phyloP scores from a whole-genome alignment of 2,329 filamentous ascomycete species.

The Colletotrichum limetticola region DNA sequence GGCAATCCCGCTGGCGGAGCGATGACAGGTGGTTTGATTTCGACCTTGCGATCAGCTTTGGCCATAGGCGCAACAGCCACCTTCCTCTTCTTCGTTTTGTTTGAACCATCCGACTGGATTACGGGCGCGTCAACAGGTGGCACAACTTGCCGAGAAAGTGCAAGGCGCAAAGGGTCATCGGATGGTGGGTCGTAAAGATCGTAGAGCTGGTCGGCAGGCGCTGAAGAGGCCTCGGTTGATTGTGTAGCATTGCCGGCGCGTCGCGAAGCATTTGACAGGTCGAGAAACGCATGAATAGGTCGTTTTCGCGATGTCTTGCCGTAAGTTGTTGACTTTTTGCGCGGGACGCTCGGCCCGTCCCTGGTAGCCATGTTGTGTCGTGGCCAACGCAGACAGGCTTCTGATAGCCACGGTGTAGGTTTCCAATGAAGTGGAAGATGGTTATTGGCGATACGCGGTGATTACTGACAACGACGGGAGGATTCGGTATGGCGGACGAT shows the following conservation, averaged over 20 bases:
- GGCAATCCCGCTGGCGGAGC: neutral
- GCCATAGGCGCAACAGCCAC: neutral
- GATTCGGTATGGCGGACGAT: neutral
- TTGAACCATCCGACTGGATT: slow-evolving; percentile 3
- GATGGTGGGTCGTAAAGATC: slow-evolving; percentile 23
- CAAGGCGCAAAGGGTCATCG: slow-evolving; percentile 6
- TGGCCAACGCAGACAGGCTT: neutral
- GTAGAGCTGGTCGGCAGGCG: neutral
- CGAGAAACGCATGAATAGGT: slow-evolving; percentile 31
- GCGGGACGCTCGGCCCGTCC: slow-evolving; percentile 25
- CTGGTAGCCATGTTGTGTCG: slow-evolving; percentile 29
- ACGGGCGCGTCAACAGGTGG: neutral
- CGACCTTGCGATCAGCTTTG: slow-evolving; percentile 16
- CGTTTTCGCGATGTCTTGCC: slow-evolving; percentile 36
- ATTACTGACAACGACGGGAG: neutral
- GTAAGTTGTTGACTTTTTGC: slow-evolving; percentile 34
- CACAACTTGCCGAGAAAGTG: slow-evolving; percentile 5
- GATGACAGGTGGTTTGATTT: neutral
- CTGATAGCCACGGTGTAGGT: neutral
- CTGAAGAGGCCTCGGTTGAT: neutral
- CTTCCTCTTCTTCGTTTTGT: slow-evolving; percentile 21
- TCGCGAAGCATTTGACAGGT: slow-evolving; percentile 18
- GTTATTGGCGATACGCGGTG: neutral
- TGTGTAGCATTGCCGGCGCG: slow-evolving; percentile 1
- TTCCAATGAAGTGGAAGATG: neutral